These are phyloP conservation scores for Jaenimonas drosophilae DNA, from an alignment of 208 protist genomes.

Conservation along the genomic window DNA sequence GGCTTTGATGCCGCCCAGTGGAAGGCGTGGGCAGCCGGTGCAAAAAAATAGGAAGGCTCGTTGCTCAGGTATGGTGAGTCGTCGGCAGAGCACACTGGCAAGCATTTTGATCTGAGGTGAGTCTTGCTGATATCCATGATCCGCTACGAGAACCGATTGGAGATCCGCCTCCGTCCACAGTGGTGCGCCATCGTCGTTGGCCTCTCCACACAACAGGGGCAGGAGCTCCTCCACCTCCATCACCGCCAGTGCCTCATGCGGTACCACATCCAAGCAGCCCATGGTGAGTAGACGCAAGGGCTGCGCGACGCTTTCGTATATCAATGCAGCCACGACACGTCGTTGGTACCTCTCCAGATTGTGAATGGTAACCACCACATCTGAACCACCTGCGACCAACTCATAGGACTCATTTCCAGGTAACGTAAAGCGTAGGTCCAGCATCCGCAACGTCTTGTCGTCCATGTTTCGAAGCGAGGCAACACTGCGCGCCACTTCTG, in stretches of 20 bases:
- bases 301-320: conserved; percentile 66
- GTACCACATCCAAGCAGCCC: conserved; percentile 71
- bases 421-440: conserved; percentile 79
- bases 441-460: conserved; percentile 16
- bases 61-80: conserved; percentile 75
- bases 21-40: conserved; percentile 83
- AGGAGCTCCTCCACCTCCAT: conserved; percentile 57
- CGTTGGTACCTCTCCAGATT: conserved; percentile 55
- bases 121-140: conserved; percentile 86
- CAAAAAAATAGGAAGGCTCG: conserved; percentile 82
- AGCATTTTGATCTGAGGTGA: conserved; percentile 70
- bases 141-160: conserved; percentile 65
- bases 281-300: conserved; percentile 50
- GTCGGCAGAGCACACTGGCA: conserved; percentile 40
- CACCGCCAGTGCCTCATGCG: conserved; percentile 44
- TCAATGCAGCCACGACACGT: conserved; percentile 36
- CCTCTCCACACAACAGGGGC: conserved; percentile 47
- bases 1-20: conserved; percentile 64
- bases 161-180: conserved; percentile 77
- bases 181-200: conserved; percentile 21
- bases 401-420: conserved; percentile 66
- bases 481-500: conserved; percentile 32
- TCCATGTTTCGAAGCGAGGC: conserved; percentile 25
- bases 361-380: conserved; percentile 25
- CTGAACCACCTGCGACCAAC: conserved; percentile 32